A percentile compares a stretch with the other conserved stretches of the same genome.
phyloP scores from a whole-genome alignment of 805 yeast species.

The Lipomyces mesembrius region DNA sequence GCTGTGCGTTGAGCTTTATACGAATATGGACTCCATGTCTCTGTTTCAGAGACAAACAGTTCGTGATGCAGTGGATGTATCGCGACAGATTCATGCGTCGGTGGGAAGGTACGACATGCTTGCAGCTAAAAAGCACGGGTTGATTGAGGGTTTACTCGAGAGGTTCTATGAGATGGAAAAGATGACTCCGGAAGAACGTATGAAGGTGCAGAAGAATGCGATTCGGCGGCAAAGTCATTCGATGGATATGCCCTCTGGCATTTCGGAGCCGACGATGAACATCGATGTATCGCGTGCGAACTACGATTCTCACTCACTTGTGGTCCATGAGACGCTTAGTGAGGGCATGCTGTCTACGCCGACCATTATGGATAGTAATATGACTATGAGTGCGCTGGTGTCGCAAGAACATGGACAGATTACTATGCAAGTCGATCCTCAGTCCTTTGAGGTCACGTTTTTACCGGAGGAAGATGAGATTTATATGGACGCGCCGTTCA shows the following conservation, averaged over 20 bases:
- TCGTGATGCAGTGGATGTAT: conserved; percentile 28
- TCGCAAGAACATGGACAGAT: neutral
- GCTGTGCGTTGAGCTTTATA: conserved; percentile 32
- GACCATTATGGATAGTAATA: neutral
- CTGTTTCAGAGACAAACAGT: conserved; percentile 27
- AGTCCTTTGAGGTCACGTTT: conserved; percentile 13
- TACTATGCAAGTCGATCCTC: conserved; percentile 9
- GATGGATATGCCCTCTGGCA: conserved; percentile 13
- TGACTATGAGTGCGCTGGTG: neutral
- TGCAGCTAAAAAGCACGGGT: conserved; percentile 25
- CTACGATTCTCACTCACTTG: conserved; percentile 21
- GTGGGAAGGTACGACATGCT: conserved; percentile 25
- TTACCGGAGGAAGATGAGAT: conserved; percentile 36
- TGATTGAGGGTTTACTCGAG: conserved; percentile 27
- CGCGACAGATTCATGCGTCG: conserved; percentile 23
- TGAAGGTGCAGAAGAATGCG: conserved; percentile 12
- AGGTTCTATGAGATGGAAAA: conserved; percentile 26
- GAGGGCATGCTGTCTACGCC: neutral
- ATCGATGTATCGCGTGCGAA: conserved; percentile 10
- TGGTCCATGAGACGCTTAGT: conserved; percentile 13
- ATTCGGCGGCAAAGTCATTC: conserved; percentile 11
- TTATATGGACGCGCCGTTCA: conserved; percentile 31
- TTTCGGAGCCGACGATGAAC: conserved; percentile 17
- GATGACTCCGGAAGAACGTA: conserved; percentile 32
- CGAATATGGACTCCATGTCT: conserved; percentile 29